phyloP scores from a whole-genome alignment of 2,329 filamentous ascomycete species.

The Colletotrichum noveboracense region DNA sequence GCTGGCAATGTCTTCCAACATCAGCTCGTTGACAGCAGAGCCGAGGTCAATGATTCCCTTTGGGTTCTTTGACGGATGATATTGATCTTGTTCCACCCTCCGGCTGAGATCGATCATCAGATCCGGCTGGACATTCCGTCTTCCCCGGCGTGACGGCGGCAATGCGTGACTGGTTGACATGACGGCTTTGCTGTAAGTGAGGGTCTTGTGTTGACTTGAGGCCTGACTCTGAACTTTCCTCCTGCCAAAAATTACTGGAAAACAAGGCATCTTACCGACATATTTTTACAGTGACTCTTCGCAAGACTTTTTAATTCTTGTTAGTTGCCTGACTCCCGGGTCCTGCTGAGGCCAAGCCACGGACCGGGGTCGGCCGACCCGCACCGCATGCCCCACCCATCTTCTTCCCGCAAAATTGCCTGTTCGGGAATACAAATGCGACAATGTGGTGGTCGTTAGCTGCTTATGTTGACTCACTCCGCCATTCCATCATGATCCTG shows the following conservation, averaged over 20 bases:
- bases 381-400: background rate
- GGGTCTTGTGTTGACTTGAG: background rate
- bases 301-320: background rate
- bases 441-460: background rate
- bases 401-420: background rate
- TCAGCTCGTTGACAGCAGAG: slow-evolving; percentile 1
- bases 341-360: background rate
- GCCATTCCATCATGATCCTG: background rate
- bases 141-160: background rate
- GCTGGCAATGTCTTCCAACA: background rate
- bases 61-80: background rate
- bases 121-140: background rate
- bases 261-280: background rate
- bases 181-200: background rate
- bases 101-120: background rate
- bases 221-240: background rate
- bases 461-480: background rate
- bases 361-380: background rate
- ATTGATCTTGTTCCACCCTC: background rate
- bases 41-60: slow-evolving; percentile 7
- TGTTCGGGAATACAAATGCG: slow-evolving; percentile 8
- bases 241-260: background rate
- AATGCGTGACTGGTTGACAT: background rate
- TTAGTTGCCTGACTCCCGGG: background rate
- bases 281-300: background rate